Percentiles rank a stretch among this genome's conserved stretches.
phyloP scores from a whole-genome alignment of 805 yeast genomes.

The Starmerella geochares region DNA sequence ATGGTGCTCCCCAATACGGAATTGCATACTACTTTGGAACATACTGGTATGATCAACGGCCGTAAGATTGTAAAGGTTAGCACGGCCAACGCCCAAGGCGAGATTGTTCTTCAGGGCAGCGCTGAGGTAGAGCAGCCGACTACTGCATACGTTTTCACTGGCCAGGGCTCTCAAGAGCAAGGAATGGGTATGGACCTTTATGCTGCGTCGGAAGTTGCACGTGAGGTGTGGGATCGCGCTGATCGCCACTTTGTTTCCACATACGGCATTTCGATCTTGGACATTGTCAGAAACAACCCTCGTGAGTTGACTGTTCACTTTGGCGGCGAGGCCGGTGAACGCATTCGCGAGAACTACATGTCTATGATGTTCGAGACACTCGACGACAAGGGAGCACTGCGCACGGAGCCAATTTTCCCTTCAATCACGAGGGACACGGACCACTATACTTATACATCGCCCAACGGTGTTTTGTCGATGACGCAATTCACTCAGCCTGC shows the following conservation, averaged over 20 bases:
- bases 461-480: conserved; percentile 94
- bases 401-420: conserved; percentile 91
- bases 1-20: conserved; percentile 96
- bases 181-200: conserved; percentile 99
- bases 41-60: conserved; percentile 98
- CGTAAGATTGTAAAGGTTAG: conserved; percentile 92
- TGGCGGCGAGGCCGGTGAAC: conserved; percentile 96
- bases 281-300: conserved; percentile 89
- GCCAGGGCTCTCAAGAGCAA: conserved; percentile 99
- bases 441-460: conserved; percentile 74
- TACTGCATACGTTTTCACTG: conserved; percentile 94
- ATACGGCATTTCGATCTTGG: conserved; percentile 93
- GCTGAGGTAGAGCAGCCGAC: conserved; percentile 99
- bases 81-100: conserved; percentile 73
- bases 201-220: conserved; percentile 80
- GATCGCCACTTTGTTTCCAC: conserved; percentile 83
- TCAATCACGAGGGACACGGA: conserved; percentile 72
- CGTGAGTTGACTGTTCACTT: conserved; percentile 89
- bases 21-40: conserved; percentile 78
- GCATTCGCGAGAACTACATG: conserved; percentile 85
- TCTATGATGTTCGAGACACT: conserved; percentile 97
- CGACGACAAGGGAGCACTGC: conserved; percentile 68
- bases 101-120: conserved; percentile 73
- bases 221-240: conserved; percentile 95
- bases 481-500: conserved; percentile 99